Evolutionary conservation across 305 asterid species (phyloP), one percentile per base, ranked within the genome.

Genomic region (Fraxinus paxiana): DNA sequence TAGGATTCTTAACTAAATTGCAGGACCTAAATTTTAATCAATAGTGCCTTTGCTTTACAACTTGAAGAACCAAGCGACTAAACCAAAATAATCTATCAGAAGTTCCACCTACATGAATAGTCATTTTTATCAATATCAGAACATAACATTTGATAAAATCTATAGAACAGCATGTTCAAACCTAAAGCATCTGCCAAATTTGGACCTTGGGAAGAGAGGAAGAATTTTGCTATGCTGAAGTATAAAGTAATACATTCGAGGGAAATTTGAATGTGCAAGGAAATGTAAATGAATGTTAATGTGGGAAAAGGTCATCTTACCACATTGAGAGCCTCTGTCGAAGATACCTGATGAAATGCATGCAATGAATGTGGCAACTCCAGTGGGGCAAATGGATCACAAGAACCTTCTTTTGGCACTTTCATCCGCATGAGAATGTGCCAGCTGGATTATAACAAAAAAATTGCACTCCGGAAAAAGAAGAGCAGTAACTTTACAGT

Each of bases 281-380:
- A 46, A 79, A 43, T n/a, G 22, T 48, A 54, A 75, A 72, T 13
- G 70, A 46, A 80, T 7, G 1, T 2, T 34, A 34, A 41, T 65
- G 77, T 30, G 17, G 74, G 74, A 35, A 34, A 70, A 69, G 31
- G 43, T 33, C 56, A 43, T 30, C 87, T 77, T 84, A 91, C 98
- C 93, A 90, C 83, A 81, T 91, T 92, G 83, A 89, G 95, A 72
- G 86, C 92, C 69, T 92, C 92, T 0, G 94, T 37, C 0, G 94
- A 6, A 46, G 97, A 85, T 75, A 95, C 92, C 31, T 90, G 88
- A 22, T 88, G 90, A 87, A 95, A 91, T 4, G 91, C 91, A 83
- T 93, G 99, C 91, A 92, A 86, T n/a, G 98, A 91, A 85, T 92
- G 97, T 34, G 99, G 97, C 88, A 93, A 85, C 83, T 95, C 98